Conservation (phyloP, 805 yeast species). For the Saturnispora halmiae region DNA sequence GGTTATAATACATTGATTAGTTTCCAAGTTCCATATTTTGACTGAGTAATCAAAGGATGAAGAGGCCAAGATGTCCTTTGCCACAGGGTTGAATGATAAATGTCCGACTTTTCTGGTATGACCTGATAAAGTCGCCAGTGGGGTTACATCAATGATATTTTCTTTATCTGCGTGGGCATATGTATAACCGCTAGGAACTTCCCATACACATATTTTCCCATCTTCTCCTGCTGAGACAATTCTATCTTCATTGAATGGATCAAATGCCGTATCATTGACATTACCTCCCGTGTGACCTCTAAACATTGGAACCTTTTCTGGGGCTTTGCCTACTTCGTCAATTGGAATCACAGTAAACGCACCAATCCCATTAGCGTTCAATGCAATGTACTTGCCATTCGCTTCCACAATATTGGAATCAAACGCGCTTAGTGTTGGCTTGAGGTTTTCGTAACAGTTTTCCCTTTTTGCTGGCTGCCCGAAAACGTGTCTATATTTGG, state of each 20-base stretch:
- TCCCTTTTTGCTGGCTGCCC: slow-evolving; percentile 80
- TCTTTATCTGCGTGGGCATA: slow-evolving; percentile 48
- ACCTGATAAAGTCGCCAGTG: slow-evolving; percentile 65
- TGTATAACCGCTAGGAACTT: slow-evolving; percentile 73
- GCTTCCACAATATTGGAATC: slow-evolving; percentile 85
- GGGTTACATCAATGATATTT: slow-evolving; percentile 57
- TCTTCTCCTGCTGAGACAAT: slow-evolving; percentile 77
- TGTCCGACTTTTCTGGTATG: slow-evolving; percentile 93
- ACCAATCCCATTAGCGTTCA: slow-evolving; percentile 93
- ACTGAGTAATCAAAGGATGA: slow-evolving; percentile 86
- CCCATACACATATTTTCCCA: slow-evolving; percentile 77
- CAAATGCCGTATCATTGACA: slow-evolving; percentile 90
- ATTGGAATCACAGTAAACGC: slow-evolving; percentile 92
- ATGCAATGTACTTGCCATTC: slow-evolving; percentile 77
- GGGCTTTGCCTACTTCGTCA: slow-evolving; percentile 80
- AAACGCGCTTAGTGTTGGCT: slow-evolving; percentile 87
- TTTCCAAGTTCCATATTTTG: slow-evolving; percentile 80
- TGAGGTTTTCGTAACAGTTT: slow-evolving; percentile 63
- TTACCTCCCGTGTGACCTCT: slow-evolving; percentile 96
- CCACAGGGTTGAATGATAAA: slow-evolving; percentile 81
- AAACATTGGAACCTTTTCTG: slow-evolving; percentile 86
- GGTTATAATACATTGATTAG: slow-evolving; percentile 61
- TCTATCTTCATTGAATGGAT: slow-evolving; percentile 74
- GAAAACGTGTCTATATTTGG: slow-evolving; percentile 92
- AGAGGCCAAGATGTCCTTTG: slow-evolving; percentile 78